phyloP scores from a whole-genome alignment of 2,329 filamentous ascomycete genomes.

The Daldinia sp. region DNA sequence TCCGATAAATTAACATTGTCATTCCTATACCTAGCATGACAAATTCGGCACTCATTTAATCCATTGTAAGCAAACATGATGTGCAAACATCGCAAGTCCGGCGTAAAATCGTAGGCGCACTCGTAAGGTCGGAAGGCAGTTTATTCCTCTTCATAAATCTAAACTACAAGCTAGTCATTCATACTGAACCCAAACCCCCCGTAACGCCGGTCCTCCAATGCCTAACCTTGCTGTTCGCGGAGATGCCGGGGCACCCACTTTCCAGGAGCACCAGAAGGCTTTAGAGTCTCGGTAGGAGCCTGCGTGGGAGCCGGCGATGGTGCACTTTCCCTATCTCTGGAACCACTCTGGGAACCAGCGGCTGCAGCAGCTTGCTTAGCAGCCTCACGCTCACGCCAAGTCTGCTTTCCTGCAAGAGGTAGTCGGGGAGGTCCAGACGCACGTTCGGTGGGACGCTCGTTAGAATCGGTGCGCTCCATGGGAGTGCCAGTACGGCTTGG shows the following conservation, averaged over 20 bases:
- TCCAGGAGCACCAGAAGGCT: constrained; percentile 65
- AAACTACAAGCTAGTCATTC: constrained; percentile 47
- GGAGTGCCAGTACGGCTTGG: constrained; percentile 48
- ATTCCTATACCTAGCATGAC: not conserved
- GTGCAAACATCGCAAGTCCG: not conserved
- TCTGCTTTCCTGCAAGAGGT: constrained; percentile 63
- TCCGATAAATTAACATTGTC: not conserved
- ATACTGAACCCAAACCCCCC: constrained; percentile 49
- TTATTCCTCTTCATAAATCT: constrained; percentile 46
- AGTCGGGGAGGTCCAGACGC: constrained; percentile 66
- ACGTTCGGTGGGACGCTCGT: constrained; percentile 30
- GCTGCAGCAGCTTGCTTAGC: constrained; percentile 52
- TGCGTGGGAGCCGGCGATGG: constrained; percentile 33
- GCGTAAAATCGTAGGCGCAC: constrained; percentile 3
- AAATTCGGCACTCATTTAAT: not conserved
- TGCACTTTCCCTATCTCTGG: constrained; percentile 30
- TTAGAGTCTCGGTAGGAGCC: constrained; percentile 59
- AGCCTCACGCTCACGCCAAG: constrained; percentile 80
- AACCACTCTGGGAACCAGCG: constrained; percentile 44
- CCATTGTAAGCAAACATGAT: not conserved
- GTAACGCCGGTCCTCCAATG: constrained; percentile 49
- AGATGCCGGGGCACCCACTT: constrained; percentile 69
- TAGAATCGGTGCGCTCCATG: constrained; percentile 48
- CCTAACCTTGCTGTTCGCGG: constrained; percentile 54
- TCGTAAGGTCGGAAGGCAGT: constrained; percentile 33